Conservation (phyloP, 2,329 filamentous ascomycete genomes). For the Arthrinium phaeospermum region DNA sequence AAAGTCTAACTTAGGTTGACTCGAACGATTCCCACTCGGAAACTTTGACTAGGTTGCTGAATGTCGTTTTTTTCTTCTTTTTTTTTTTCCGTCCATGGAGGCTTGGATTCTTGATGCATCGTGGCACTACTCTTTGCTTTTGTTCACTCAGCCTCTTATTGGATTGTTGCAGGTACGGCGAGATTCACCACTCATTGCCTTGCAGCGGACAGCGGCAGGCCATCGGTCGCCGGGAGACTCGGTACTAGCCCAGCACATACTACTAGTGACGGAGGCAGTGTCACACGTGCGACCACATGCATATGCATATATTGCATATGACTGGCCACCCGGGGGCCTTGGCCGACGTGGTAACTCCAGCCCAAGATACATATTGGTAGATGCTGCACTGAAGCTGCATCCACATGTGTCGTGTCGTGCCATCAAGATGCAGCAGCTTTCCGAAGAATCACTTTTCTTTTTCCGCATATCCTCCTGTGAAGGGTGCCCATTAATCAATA, state of each 20-base stretch:
- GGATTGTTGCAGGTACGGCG: background rate
- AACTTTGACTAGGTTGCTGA: background rate
- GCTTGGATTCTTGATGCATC: background rate
- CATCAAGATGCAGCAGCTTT: background rate
- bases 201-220: background rate
- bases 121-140: background rate
- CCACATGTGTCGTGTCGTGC: background rate
- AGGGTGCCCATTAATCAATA: background rate
- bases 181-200: background rate
- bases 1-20: background rate
- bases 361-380: background rate
- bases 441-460: background rate
- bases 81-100: background rate
- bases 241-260: background rate
- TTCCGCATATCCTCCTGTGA: background rate
- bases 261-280: background rate
- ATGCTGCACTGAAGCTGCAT: background rate
- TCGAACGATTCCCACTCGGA: background rate
- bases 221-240: background rate
- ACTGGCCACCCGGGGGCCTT: background rate
- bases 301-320: background rate
- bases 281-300: background rate
- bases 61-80: background rate
- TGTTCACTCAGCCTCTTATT: background rate
- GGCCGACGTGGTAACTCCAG: background rate